Percentiles rank a stretch among this genome's conserved stretches.
Conservation (phyloP, 495 filamentous ascomycete genomes). For the Penicillium roqueforti region DNA sequence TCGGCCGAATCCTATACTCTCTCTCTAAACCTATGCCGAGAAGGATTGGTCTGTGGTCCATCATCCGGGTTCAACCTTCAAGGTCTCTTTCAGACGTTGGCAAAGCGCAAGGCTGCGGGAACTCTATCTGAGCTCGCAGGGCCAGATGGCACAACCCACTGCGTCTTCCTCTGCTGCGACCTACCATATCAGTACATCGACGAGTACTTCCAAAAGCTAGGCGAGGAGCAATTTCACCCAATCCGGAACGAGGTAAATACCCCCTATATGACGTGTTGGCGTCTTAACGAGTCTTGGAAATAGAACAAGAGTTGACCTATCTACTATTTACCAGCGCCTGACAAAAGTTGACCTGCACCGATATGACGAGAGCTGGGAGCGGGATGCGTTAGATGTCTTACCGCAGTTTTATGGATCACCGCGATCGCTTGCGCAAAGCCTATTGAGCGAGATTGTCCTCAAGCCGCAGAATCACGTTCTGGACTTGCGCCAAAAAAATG, state of each 20-base stretch:
- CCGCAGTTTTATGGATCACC: constrained; percentile 32
- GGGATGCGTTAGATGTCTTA: constrained; percentile 37
- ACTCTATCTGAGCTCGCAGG: constrained; percentile 42
- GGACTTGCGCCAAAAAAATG: constrained; percentile 37
- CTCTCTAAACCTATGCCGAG: constrained; percentile 51
- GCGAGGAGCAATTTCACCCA: constrained; percentile 45
- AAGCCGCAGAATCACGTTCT: constrained; percentile 32
- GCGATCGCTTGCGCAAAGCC: constrained; percentile 21
- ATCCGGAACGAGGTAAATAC: constrained; percentile 53
- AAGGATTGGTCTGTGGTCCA: constrained; percentile 57
- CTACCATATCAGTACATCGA: constrained; percentile 61
- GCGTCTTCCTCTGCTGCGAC: constrained; percentile 59
- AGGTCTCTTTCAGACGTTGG: constrained; percentile 51
- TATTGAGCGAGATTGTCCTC: constrained; percentile 23
- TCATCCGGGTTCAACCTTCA: constrained; percentile 56
- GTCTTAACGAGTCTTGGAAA: not conserved
- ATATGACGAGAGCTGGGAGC: constrained; percentile 53
- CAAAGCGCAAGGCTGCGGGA: constrained; percentile 43
- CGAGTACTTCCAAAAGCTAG: constrained; percentile 56
- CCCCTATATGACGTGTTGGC: not conserved
- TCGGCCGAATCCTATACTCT: constrained; percentile 51
- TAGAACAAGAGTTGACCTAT: not conserved
- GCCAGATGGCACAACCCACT: constrained; percentile 44
- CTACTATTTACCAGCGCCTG: constrained; percentile 34
- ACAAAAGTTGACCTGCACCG: constrained; percentile 49